Conservation (phyloP, 768 basidiomycete species). For the Macrolepiota albuminosa region DNA sequence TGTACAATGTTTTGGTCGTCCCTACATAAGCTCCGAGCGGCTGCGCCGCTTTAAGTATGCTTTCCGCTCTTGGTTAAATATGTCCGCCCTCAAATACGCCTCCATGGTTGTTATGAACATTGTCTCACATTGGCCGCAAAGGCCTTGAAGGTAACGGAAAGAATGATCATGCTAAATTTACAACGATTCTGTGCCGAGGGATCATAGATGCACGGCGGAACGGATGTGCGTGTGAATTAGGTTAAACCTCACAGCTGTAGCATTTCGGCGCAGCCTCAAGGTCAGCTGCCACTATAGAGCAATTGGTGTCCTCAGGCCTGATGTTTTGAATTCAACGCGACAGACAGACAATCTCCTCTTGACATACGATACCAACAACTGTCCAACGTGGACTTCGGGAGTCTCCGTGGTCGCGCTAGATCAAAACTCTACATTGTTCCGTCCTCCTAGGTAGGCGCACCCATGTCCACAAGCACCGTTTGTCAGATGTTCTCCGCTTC, state of each 20-base stretch:
- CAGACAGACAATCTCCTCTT: not conserved
- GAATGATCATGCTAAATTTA: constrained; percentile 1
- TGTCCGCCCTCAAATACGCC: not conserved
- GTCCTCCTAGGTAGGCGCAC: constrained; percentile 10
- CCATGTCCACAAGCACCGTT: not conserved
- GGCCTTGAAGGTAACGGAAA: not conserved
- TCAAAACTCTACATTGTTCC: constrained; percentile 2
- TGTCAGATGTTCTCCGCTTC: constrained; percentile 3
- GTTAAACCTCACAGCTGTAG: not conserved
- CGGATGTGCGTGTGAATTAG: not conserved
- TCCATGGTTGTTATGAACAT: not conserved
- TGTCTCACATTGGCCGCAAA: not conserved
- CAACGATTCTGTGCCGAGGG: not conserved
- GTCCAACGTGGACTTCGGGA: constrained; percentile 11
- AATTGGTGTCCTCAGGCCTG: not conserved
- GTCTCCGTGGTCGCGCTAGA: constrained; percentile 3
- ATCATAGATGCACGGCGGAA: constrained; percentile 2
- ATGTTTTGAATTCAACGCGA: not conserved
- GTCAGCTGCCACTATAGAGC: not conserved
- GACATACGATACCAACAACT: not conserved
- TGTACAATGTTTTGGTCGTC: not conserved
- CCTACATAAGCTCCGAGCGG: not conserved
- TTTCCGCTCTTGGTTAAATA: not conserved
- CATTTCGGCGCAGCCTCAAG: not conserved
- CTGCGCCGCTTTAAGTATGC: constrained; percentile 1